Evolutionary conservation across 805 yeast genomes (phyloP).

Genomic region (Starmera dryadoides): DNA sequence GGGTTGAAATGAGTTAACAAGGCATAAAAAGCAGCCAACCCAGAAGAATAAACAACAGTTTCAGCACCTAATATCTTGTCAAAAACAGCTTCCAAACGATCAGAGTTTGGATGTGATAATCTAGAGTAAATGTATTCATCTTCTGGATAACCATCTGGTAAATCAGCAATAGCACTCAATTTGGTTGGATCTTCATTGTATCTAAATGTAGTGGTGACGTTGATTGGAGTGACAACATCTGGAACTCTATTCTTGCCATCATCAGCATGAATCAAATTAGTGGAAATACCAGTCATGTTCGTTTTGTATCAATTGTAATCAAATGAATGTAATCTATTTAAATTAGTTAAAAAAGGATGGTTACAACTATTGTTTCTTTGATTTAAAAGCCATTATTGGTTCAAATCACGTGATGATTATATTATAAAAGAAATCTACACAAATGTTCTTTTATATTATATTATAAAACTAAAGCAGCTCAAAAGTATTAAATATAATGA

Average conservation of each 20-base stretch:
- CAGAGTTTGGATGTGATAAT: constrained; percentile 63
- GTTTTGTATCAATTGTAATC: too few relatives aligned
- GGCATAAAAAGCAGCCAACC: constrained; percentile 76
- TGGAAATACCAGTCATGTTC: constrained; percentile 36
- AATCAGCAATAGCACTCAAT: constrained; percentile 38
- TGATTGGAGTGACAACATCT: constrained; percentile 76
- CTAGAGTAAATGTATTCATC: constrained; percentile 58
- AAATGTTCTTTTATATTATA: too few relatives aligned
- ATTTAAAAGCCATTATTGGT: too few relatives aligned
- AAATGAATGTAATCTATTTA: neutral
- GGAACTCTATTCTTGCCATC: constrained; percentile 46
- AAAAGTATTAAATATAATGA: too few relatives aligned
- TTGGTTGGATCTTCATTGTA: constrained; percentile 56
- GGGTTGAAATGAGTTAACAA: constrained; percentile 67
- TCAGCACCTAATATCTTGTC: constrained; percentile 53
- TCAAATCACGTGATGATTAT: too few relatives aligned
- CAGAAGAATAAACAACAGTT: constrained; percentile 68
- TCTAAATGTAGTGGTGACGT: constrained; percentile 70
- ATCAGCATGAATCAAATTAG: constrained; percentile 66
- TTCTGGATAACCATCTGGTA: constrained; percentile 25
- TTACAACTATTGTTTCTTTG: too few relatives aligned
- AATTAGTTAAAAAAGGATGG: too few relatives aligned
- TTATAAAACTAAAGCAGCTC: too few relatives aligned
- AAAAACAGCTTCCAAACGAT: constrained; percentile 60
- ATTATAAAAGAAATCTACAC: too few relatives aligned